phyloP scores from a whole-genome alignment of 2,329 filamentous ascomycete species.

The Knufia fluminis region DNA sequence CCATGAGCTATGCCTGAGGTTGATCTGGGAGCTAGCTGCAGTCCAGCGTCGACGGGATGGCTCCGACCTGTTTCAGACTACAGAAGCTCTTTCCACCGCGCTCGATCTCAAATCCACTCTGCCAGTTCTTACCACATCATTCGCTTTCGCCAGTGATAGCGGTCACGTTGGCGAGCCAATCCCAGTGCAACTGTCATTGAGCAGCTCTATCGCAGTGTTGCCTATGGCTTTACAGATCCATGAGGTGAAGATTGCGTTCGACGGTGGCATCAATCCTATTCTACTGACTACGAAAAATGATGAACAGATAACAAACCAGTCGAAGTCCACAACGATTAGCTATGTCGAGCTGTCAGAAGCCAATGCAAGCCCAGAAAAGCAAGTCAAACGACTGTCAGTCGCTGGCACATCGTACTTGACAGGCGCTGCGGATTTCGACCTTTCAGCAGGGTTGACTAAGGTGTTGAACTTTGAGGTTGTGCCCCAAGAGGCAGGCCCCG shows the following conservation, averaged over 20 bases:
- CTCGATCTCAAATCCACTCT: conserved; percentile 40
- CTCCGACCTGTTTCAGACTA: conserved; percentile 29
- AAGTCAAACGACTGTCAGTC: background rate
- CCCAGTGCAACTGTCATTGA: conserved; percentile 46
- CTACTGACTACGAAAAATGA: conserved; percentile 29
- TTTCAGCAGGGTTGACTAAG: conserved; percentile 58
- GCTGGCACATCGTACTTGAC: background rate
- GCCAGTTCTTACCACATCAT: conserved; percentile 41
- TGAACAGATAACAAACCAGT: conserved; percentile 20
- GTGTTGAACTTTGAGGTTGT: conserved; percentile 64
- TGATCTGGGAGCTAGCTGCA: conserved; percentile 48
- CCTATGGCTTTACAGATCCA: conserved; percentile 41
- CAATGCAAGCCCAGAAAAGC: background rate
- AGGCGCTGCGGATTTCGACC: conserved; percentile 10
- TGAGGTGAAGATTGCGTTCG: conserved; percentile 44
- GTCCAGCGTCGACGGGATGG: conserved; percentile 28
- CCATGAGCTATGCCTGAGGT: conserved; percentile 40
- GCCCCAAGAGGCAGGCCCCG: conserved; percentile 73
- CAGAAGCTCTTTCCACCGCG: conserved; percentile 28
- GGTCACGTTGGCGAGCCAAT: conserved; percentile 52
- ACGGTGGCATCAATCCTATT: conserved; percentile 39
- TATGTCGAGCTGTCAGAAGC: conserved; percentile 30
- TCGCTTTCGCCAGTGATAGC: conserved; percentile 45
- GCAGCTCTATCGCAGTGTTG: conserved; percentile 37
- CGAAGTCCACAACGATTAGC: conserved; percentile 25